Percentiles rank a stretch among this genome's conserved stretches.
Conservation (phyloP, 2,329 filamentous ascomycete genomes). For the Verticillium dahliae region DNA sequence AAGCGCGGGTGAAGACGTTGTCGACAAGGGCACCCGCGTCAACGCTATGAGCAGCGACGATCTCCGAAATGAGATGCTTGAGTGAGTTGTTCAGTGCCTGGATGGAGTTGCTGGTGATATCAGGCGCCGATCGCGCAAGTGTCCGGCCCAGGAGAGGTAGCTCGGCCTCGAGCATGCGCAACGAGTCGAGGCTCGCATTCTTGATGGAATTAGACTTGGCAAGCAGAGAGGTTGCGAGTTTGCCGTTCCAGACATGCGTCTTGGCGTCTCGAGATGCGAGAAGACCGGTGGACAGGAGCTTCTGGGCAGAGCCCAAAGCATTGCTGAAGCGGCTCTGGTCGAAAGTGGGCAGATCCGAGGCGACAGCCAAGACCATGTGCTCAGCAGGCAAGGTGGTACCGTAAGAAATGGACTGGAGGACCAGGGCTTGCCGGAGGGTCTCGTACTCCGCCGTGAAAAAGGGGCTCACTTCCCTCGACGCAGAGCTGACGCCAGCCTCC, state of each 20-base stretch:
- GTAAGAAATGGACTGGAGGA: slow-evolving; percentile 26
- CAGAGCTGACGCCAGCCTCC: slow-evolving; percentile 36
- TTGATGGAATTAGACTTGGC: slow-evolving; percentile 44
- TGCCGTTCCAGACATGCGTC: slow-evolving; percentile 29
- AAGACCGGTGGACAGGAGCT: slow-evolving; percentile 5
- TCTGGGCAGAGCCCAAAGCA: slow-evolving; percentile 4
- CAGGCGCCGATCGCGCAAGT: slow-evolving; percentile 39
- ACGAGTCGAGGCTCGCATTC: slow-evolving; percentile 50
- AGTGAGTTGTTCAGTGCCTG: slow-evolving; percentile 41
- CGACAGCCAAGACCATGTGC: slow-evolving; percentile 27
- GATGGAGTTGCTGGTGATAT: slow-evolving; percentile 44
- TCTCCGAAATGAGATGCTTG: slow-evolving; percentile 33
- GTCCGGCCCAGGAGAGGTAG: slow-evolving; percentile 54
- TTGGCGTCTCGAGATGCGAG: slow-evolving; percentile 6
- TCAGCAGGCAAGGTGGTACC: slow-evolving; percentile 13
- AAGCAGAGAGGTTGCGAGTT: slow-evolving; percentile 40
- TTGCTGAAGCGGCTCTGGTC: slow-evolving; percentile 32
- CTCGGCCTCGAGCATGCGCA: slow-evolving; percentile 60
- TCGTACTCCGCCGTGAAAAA: slow-evolving; percentile 53
- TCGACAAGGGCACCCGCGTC: slow-evolving; percentile 1
- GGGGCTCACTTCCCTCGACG: slow-evolving; percentile 34
- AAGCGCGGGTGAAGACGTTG: slow-evolving; percentile 1
- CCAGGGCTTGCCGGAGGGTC: slow-evolving; percentile 43
- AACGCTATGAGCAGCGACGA: slow-evolving; percentile 32
- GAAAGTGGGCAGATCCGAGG: slow-evolving; percentile 38